Evolutionary conservation across 768 basidiomycete species (phyloP).

Genomic region (Boletellus emodensis): DNA sequence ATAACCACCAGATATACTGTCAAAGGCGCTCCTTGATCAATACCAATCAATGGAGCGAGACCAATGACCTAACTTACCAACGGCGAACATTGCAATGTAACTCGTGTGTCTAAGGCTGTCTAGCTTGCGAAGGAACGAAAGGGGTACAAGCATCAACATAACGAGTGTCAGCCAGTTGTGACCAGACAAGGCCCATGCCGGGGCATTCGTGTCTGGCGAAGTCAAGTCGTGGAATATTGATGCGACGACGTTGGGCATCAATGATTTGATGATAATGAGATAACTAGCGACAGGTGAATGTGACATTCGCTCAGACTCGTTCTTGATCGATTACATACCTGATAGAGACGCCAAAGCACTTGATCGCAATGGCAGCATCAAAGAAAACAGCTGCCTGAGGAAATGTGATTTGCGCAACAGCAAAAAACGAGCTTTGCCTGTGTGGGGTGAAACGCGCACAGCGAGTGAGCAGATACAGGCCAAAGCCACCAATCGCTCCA

Average conservation of each 20-base stretch:
- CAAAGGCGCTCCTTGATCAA: neutral
- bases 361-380: slow-evolving; percentile 90
- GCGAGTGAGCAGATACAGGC: slow-evolving; percentile 81
- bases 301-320: neutral
- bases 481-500: slow-evolving; percentile 72
- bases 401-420: slow-evolving; percentile 81
- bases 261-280: slow-evolving; percentile 86
- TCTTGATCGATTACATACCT: slow-evolving; percentile 46
- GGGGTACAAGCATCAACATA: slow-evolving; percentile 73
- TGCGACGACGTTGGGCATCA: slow-evolving; percentile 87
- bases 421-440: slow-evolving; percentile 78
- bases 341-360: slow-evolving; percentile 95
- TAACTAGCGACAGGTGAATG: slow-evolving; percentile 45
- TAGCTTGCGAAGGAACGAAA: slow-evolving; percentile 78
- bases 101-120: slow-evolving; percentile 88
- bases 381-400: slow-evolving; percentile 85
- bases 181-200: slow-evolving; percentile 71
- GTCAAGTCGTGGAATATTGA: slow-evolving; percentile 79
- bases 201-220: slow-evolving; percentile 59
- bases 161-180: slow-evolving; percentile 79
- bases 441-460: slow-evolving; percentile 77
- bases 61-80: slow-evolving; percentile 50
- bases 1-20: slow-evolving; percentile 75
- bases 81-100: slow-evolving; percentile 87
- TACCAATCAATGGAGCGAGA: neutral